Conservation (phyloP, 495 filamentous ascomycete genomes). For the Hyaloscypha variabilis region DNA sequence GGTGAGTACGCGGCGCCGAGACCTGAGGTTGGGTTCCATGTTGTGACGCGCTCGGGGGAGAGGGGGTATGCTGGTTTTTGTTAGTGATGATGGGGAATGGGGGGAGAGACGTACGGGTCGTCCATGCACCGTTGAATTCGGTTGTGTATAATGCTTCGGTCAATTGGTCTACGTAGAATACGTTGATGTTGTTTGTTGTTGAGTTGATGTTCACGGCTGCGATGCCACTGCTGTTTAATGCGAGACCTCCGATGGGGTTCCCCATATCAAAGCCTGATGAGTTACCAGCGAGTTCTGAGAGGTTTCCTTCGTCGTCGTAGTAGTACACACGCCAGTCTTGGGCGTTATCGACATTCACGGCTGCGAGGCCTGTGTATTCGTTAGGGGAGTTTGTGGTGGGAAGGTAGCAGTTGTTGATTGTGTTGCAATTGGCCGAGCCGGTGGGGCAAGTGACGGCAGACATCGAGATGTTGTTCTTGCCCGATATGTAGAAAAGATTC, state of each 20-base stretch:
- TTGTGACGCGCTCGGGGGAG: slow-evolving; percentile 1
- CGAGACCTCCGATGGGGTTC: slow-evolving; percentile 10
- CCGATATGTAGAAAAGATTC: slow-evolving; percentile 23
- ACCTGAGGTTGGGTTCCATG: slow-evolving; percentile 19
- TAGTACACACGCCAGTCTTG: slow-evolving; percentile 26
- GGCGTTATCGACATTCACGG: slow-evolving; percentile 19
- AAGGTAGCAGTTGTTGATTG: slow-evolving; percentile 11
- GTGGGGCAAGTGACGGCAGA: slow-evolving; percentile 15
- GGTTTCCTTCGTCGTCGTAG: background rate
- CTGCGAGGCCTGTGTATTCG: slow-evolving; percentile 17
- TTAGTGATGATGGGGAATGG: background rate
- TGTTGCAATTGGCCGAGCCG: slow-evolving; percentile 9
- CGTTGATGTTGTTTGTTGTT: slow-evolving; percentile 14
- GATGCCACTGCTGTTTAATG: slow-evolving; percentile 13
- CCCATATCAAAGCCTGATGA: slow-evolving; percentile 15
- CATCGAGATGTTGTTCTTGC: slow-evolving; percentile 18
- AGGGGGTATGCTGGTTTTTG: slow-evolving; percentile 4
- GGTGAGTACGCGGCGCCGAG: slow-evolving; percentile 18
- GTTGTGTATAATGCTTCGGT: slow-evolving; percentile 10
- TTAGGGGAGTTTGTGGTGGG: slow-evolving; percentile 1
- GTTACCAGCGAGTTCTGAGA: slow-evolving; percentile 22
- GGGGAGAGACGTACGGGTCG: slow-evolving; percentile 10
- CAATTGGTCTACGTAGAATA: slow-evolving; percentile 18
- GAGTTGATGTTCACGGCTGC: slow-evolving; percentile 23
- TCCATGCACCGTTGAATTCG: slow-evolving; percentile 16